phyloP scores from a whole-genome alignment of 345 rosid genomes.

The Aethionema arabicum region DNA sequence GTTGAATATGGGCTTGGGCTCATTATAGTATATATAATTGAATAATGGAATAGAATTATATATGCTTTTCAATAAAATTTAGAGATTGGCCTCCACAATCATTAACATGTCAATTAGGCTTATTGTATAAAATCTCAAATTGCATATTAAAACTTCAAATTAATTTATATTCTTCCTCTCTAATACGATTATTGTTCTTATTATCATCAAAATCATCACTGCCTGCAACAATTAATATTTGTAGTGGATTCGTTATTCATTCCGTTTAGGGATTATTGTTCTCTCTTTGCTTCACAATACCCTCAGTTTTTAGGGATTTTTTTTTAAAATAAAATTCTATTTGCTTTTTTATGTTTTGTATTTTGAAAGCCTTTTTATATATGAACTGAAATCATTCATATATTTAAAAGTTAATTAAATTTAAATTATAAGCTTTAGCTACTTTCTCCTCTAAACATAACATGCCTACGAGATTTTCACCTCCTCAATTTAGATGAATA shows the following conservation, averaged over 20 bases:
- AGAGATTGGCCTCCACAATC: too few species aligned
- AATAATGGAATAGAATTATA: too few species aligned
- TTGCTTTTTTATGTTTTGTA: conserved; percentile 10
- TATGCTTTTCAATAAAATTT: too few species aligned
- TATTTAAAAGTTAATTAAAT: background rate
- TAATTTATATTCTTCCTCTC: conserved; percentile 65
- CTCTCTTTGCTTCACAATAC: background rate
- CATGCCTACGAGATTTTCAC: conserved; percentile 31
- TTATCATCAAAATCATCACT: conserved; percentile 11
- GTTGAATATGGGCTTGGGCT: too few species aligned
- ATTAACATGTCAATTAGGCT: too few species aligned
- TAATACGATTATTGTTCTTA: conserved; percentile 6
- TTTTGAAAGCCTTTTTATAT: conserved; percentile 16
- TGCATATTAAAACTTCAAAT: too few species aligned
- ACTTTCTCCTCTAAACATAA: conserved; percentile 10
- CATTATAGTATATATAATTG: too few species aligned
- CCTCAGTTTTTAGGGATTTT: conserved; percentile 36
- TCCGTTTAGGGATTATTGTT: conserved; percentile 20
- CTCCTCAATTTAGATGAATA: conserved; percentile 16
- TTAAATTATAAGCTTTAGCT: background rate
- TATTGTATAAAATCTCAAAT: too few species aligned
- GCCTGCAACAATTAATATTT: conserved; percentile 23
- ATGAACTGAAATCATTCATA: conserved; percentile 1
- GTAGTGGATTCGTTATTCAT: conserved; percentile 28
- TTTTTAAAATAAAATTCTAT: background rate